Evolutionary conservation across 129 eudicot genomes (phyloP).

Genomic region (Pittosporum tobira): DNA sequence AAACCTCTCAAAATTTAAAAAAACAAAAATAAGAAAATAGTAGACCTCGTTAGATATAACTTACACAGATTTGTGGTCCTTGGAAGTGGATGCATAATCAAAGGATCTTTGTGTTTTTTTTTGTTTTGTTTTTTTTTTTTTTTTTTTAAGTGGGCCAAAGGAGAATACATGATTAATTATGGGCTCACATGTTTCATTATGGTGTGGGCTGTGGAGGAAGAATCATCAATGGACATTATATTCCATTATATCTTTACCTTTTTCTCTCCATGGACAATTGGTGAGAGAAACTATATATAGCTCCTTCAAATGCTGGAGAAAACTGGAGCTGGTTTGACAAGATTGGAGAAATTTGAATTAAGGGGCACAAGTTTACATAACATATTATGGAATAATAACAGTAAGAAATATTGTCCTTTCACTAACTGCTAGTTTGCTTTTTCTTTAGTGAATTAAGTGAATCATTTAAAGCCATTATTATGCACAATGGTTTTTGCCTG

Average conservation of each 20-base stretch:
- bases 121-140: too few species aligned
- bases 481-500: conserved; percentile 6
- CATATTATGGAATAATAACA: neutral
- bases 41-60: neutral
- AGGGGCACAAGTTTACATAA: neutral
- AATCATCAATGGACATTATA: neutral
- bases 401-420: neutral
- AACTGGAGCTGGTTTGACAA: conserved; percentile 1
- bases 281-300: conserved; percentile 19
- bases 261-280: neutral
- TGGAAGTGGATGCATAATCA: neutral
- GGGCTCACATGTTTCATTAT: neutral
- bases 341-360: neutral
- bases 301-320: conserved; percentile 18
- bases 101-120: too few species aligned
- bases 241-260: neutral
- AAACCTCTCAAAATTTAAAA: too few species aligned
- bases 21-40: neutral
- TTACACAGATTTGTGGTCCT: neutral
- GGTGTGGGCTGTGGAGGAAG: neutral
- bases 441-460: conserved; percentile 12
- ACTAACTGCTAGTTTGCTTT: conserved; percentile 5
- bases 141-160: too few species aligned
- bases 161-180: neutral
- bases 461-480: neutral